Percentiles rank a stretch among this genome's conserved stretches.
These are phyloP conservation scores for Penicillium sp. DNA, from an alignment of 2,329 filamentous ascomycete genomes.

Conservation along the genomic window DNA sequence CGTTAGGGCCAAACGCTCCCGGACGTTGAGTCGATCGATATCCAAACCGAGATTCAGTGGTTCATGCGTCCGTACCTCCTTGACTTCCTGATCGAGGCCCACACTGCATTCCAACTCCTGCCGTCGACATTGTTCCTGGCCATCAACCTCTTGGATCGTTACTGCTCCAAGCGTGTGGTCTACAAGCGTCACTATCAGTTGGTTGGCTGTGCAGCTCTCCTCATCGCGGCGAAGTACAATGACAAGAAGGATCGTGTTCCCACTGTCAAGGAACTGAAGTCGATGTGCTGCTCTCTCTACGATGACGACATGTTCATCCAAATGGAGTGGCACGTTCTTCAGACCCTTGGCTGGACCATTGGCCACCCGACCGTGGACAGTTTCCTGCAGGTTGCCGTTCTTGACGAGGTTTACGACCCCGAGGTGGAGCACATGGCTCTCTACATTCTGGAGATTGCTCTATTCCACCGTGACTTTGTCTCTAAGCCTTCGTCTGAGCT, in stretches of 20 bases:
- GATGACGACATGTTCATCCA: conserved; percentile 99
- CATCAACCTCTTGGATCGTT: conserved; percentile 93
- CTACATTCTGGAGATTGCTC: conserved; percentile 90
- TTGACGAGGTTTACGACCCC: conserved; percentile 70
- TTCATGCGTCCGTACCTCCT: conserved; percentile 98
- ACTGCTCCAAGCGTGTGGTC: conserved; percentile 95
- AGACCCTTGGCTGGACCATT: conserved; percentile 93
- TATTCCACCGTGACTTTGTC: conserved; percentile 97
- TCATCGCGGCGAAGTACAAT: conserved; percentile 97
- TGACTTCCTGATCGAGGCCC: conserved; percentile 96
- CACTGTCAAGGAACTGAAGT: conserved; percentile 93
- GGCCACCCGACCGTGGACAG: conserved; percentile 94
- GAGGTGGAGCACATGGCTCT: conserved; percentile 93
- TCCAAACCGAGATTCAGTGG: conserved; percentile 99
- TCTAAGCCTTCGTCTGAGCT: conserved; percentile 88
- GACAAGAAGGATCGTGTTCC: conserved; percentile 99
- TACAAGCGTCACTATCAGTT: conserved; percentile 99
- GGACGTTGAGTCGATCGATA: conserved; percentile 96
- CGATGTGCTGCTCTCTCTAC: conserved; percentile 98
- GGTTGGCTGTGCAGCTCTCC: conserved; percentile 89
- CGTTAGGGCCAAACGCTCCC: conserved; percentile 77
- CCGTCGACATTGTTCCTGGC: conserved; percentile 95
- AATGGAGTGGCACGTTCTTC: conserved; percentile 99
- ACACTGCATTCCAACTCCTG: conserved; percentile 88
- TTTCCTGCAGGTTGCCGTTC: conserved; percentile 83